phyloP scores from a whole-genome alignment of 495 filamentous ascomycete species.

The Acidiella bohemica region DNA sequence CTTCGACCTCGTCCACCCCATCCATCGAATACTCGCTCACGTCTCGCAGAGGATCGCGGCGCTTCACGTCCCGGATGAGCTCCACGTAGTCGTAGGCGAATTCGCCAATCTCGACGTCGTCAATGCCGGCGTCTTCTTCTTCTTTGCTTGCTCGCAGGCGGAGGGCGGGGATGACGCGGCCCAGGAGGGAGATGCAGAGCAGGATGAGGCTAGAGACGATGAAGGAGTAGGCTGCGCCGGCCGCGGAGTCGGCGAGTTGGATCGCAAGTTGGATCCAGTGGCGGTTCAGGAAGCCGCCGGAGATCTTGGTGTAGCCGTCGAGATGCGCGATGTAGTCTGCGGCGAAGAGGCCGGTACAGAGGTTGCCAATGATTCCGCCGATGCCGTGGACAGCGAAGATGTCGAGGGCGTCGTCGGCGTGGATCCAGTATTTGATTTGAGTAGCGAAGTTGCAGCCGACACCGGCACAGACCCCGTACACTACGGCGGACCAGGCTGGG shows the following conservation, averaged over 20 bases:
- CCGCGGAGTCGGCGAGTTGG: slow-evolving; percentile 76
- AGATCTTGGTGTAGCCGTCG: slow-evolving; percentile 58
- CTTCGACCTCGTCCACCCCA: slow-evolving; percentile 1
- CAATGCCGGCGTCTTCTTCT: slow-evolving; percentile 80
- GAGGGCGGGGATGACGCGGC: slow-evolving; percentile 77
- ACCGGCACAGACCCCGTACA: slow-evolving; percentile 77
- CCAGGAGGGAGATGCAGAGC: slow-evolving; percentile 40
- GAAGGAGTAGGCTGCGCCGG: slow-evolving; percentile 80
- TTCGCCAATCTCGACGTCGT: slow-evolving; percentile 92
- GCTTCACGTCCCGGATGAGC: slow-evolving; percentile 62
- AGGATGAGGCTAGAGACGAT: slow-evolving; percentile 73
- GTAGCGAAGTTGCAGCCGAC: slow-evolving; percentile 87
- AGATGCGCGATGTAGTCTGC: slow-evolving; percentile 82
- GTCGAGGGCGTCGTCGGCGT: slow-evolving; percentile 57
- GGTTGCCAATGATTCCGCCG: slow-evolving; percentile 79
- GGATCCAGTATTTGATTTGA: slow-evolving; percentile 82
- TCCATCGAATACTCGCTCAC: slow-evolving; percentile 4
- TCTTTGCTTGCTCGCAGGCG: slow-evolving; percentile 69
- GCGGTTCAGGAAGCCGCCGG: slow-evolving; percentile 83
- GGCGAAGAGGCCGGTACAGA: slow-evolving; percentile 82
- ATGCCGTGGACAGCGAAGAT: slow-evolving; percentile 59
- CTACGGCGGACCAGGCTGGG: slow-evolving; percentile 82
- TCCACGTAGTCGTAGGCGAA: slow-evolving; percentile 99
- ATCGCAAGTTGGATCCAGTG: slow-evolving; percentile 81
- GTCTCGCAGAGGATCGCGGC: not conserved